These are phyloP conservation scores for Magnolia changhungtana DNA, from an alignment of 164 flowering plant species.

Conservation along the genomic window DNA sequence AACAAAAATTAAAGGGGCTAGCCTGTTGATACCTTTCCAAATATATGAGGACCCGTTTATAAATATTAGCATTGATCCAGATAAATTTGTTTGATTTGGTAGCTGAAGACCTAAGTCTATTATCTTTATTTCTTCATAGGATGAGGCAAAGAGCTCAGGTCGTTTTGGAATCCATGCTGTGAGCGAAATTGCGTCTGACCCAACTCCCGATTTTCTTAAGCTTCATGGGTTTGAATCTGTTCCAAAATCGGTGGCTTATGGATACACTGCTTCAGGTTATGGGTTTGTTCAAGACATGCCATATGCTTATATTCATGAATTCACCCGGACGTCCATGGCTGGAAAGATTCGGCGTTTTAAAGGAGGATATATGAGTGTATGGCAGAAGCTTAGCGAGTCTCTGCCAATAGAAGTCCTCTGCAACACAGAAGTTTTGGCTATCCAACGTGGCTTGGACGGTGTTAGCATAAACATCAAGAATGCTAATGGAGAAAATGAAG, in stretches of 20 bases:
- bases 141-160: slow-evolving; percentile 48
- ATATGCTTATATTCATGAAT: slow-evolving; percentile 80
- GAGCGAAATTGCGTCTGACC: slow-evolving; percentile 58
- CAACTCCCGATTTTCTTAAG: slow-evolving; percentile 53
- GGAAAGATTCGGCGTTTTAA: slow-evolving; percentile 70
- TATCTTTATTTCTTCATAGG: slow-evolving; percentile 32
- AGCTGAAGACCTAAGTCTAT: not conserved
- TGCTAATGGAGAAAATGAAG: slow-evolving; percentile 23
- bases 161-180: slow-evolving; percentile 62
- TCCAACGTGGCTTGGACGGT: slow-evolving; percentile 33
- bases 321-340: slow-evolving; percentile 79
- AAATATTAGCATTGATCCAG: not conserved
- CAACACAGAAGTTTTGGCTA: slow-evolving; percentile 54
- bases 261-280: slow-evolving; percentile 83
- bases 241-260: slow-evolving; percentile 76
- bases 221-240: slow-evolving; percentile 47
- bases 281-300: slow-evolving; percentile 88
- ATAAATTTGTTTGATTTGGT: not conserved
- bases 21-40: too few species aligned
- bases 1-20: too few species aligned
- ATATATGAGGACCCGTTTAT: too few species aligned
- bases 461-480: slow-evolving; percentile 34
- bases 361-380: slow-evolving; percentile 64
- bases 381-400: slow-evolving; percentile 51
- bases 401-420: slow-evolving; percentile 44